Evolutionary conservation across 2,329 filamentous ascomycete genomes (phyloP).

Genomic region (Coleophoma crateriformis): DNA sequence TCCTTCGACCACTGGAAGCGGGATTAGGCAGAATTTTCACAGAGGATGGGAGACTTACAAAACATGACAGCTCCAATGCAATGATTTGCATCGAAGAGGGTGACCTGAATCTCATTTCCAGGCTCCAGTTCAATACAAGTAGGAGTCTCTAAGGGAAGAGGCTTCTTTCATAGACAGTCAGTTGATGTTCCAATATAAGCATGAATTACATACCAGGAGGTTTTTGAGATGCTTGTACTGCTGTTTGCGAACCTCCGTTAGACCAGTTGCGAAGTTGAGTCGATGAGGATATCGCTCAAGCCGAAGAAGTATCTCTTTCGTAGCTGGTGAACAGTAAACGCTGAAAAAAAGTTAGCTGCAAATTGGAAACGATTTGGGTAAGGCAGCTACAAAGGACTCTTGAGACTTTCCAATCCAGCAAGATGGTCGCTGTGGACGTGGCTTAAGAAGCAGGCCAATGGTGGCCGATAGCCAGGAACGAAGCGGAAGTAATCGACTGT

Average conservation of each 20-base stretch:
- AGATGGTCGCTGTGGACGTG: constrained; percentile 93
- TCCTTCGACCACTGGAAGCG: constrained; percentile 63
- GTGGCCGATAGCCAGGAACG: constrained; percentile 46
- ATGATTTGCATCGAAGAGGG: constrained; percentile 86
- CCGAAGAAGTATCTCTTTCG: constrained; percentile 71
- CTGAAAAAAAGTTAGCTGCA: constrained; percentile 25
- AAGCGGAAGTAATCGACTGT: constrained; percentile 77
- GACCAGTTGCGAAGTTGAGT: constrained; percentile 73
- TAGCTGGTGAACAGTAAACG: constrained; percentile 85
- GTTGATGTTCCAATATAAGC: too few relatives aligned
- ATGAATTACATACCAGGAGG: constrained; percentile 45
- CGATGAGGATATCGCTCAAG: constrained; percentile 76
- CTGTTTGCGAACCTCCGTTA: constrained; percentile 68
- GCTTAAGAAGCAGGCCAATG: constrained; percentile 81
- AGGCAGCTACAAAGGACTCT: constrained; percentile 61
- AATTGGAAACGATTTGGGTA: background rate
- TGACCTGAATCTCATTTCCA: constrained; percentile 67
- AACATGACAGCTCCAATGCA: constrained; percentile 92
- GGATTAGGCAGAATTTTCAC: background rate
- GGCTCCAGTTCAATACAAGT: constrained; percentile 70
- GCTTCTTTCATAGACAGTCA: constrained; percentile 45
- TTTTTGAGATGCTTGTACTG: constrained; percentile 72
- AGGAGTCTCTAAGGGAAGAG: constrained; percentile 77
- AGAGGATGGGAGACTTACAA: constrained; percentile 32
- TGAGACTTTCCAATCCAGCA: constrained; percentile 68